Evolutionary conservation across 2,329 filamentous ascomycete species (phyloP), one percentile per base, ranked within the genome.

Genomic region (Juglanconis juglandina): DNA sequence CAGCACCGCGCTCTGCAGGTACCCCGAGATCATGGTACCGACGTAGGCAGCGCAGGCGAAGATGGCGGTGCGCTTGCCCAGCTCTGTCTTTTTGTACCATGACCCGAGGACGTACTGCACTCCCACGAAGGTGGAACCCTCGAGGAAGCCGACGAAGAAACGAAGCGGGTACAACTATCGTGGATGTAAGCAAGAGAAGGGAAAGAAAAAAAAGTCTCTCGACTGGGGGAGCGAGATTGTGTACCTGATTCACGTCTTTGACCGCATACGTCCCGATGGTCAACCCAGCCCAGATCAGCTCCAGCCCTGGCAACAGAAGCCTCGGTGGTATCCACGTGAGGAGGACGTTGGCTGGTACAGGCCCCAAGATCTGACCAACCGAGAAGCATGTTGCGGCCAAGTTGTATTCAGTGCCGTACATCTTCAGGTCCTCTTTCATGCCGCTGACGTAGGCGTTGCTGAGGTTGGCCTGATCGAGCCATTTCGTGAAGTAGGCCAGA

Each of bases 51-150:
- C 84, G 0, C 81, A 78, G 0, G 83, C 85, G 66, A 87, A 88
- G 53, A 88, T 82, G 39, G 82, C 84, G 2, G 78, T 83, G 2
- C 86, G 77, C 67, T 87, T 88, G 0, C 83, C 84, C 0, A 88
- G 76, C 62, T 87, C 85, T n/a, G 76, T 74, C 42, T 77, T 76
- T 0, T 79, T 86, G 64, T 87, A 87, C 85, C 85, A 88, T 0
- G 80, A 79, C 0, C 81, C 79, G 0, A 83, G 71, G 53, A 82
- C 77, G 57, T 81, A 82, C 53, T 81, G 79, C 0, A 77, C 70
- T 0, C 76, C 77, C 2, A 79, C 77, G 56, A 81, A 83, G 1
- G 77, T 79, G 3, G 72, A 76, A 2, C 76, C 73, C 63, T 83
- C 80, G 24, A 77, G 75, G 13, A 82, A 72, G 1, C 77, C 80